Evolutionary conservation across 2,329 filamentous ascomycete genomes (phyloP).

Genomic region (Penicillium sp.): DNA sequence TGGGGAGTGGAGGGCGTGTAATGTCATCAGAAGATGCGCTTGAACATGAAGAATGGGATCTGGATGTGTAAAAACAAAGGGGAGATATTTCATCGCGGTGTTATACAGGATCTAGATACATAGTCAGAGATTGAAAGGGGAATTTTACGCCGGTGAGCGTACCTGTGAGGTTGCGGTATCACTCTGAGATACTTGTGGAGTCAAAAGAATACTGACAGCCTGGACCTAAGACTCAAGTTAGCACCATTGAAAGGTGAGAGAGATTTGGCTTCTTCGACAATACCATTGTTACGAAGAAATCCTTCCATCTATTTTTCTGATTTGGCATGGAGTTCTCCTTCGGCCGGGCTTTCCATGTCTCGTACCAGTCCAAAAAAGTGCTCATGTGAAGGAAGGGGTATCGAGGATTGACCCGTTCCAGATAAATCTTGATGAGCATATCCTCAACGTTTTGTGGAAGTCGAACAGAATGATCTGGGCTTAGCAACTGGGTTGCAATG

Average conservation of each 20-base stretch:
- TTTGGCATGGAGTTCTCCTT: background rate
- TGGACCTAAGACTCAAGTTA: conserved; percentile 10
- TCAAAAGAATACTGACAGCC: conserved; percentile 20
- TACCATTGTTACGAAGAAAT: conserved; percentile 25
- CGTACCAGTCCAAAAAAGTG: conserved; percentile 20
- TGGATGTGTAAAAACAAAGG: conserved; percentile 13
- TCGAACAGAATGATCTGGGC: background rate
- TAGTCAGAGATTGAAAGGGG: background rate
- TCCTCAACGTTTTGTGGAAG: conserved; percentile 13
- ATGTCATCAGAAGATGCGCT: conserved; percentile 22
- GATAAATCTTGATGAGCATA: conserved; percentile 15
- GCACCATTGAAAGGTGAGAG: background rate
- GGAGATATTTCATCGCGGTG: conserved; percentile 14
- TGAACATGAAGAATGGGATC: conserved; percentile 20
- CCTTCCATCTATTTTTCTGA: conserved; percentile 16
- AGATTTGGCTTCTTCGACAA: background rate
- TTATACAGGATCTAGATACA: conserved; percentile 16
- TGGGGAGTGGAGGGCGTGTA: conserved; percentile 24
- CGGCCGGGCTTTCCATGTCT: conserved; percentile 17
- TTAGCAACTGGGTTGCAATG: background rate
- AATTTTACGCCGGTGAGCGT: background rate
- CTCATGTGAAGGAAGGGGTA: conserved; percentile 22
- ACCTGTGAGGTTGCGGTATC: conserved; percentile 18
- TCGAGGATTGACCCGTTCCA: conserved; percentile 24
- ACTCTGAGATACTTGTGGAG: conserved; percentile 17